Conservation (phyloP, 441 rosid genomes). For the Iberis amara region DNA sequence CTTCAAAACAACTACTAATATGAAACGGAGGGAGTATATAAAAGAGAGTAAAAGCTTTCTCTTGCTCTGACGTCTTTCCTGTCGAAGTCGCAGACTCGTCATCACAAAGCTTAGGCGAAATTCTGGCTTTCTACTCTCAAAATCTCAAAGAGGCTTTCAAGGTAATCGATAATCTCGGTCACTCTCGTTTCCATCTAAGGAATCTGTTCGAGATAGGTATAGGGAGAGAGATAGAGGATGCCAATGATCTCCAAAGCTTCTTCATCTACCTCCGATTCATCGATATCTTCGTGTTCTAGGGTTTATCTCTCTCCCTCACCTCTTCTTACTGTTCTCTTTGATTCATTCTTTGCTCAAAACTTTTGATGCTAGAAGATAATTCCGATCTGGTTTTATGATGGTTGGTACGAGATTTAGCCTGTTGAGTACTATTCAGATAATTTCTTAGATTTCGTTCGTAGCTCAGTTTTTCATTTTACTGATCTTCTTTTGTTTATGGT, state of each 20-base stretch:
- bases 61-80: slow-evolving; percentile 30
- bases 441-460: not conserved
- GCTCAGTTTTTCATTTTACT: no score
- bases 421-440: not conserved
- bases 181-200: slow-evolving; percentile 16
- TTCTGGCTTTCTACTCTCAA: slow-evolving; percentile 20
- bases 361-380: not conserved
- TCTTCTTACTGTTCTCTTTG: not conserved
- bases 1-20: no score
- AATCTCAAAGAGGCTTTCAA: slow-evolving; percentile 10
- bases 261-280: slow-evolving; percentile 64
- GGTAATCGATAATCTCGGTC: slow-evolving; percentile 16
- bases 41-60: slow-evolving; percentile 13
- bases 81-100: slow-evolving; percentile 36
- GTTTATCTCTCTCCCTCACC: slow-evolving; percentile 34
- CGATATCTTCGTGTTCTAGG: slow-evolving; percentile 50
- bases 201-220: slow-evolving; percentile 22
- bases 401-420: slow-evolving; percentile 23
- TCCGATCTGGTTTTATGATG: slow-evolving; percentile 24
- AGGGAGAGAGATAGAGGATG: slow-evolving; percentile 36
- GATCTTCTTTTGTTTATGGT: slow-evolving; percentile 15
- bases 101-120: slow-evolving; percentile 29
- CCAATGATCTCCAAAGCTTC: slow-evolving; percentile 72
- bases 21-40: no score
- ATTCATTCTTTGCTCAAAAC: slow-evolving; percentile 10